Conservation (phyloP, 495 filamentous ascomycete species). For the Penicillium cosmopolitanum region DNA sequence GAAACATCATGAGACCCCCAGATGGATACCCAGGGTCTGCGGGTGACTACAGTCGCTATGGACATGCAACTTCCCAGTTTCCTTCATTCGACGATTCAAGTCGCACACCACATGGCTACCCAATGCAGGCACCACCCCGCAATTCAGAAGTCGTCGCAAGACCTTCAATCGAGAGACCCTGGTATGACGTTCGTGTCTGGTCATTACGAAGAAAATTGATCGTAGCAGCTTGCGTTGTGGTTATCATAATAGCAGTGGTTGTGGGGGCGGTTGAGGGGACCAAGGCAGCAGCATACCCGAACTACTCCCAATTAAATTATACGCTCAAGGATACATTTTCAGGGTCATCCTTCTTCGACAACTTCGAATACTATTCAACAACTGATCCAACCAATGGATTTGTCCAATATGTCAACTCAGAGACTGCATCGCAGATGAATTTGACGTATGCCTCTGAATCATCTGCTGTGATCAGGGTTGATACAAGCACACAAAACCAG, state of each 20-base stretch:
- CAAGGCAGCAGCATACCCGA: constrained; percentile 43
- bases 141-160: constrained; percentile 10
- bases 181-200: constrained; percentile 27
- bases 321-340: constrained; percentile 46
- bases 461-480: constrained; percentile 54
- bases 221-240: constrained; percentile 30
- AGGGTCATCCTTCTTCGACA: constrained; percentile 46
- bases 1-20: too few species aligned
- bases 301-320: constrained; percentile 50
- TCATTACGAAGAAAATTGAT: constrained; percentile 26
- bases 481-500: constrained; percentile 39
- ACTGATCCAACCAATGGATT: constrained; percentile 50
- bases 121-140: constrained; percentile 9
- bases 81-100: constrained; percentile 9
- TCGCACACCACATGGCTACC: background rate
- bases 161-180: background rate
- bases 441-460: constrained; percentile 46
- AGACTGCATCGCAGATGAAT: constrained; percentile 35
- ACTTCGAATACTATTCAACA: constrained; percentile 52
- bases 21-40: background rate
- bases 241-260: constrained; percentile 48
- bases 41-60: constrained; percentile 16
- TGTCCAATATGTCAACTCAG: constrained; percentile 29
- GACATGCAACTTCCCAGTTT: constrained; percentile 8
- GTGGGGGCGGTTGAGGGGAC: constrained; percentile 51